Conservation (phyloP, 371 early-diverging fungal genomes). For the Polyrhizophydium stewartii region DNA sequence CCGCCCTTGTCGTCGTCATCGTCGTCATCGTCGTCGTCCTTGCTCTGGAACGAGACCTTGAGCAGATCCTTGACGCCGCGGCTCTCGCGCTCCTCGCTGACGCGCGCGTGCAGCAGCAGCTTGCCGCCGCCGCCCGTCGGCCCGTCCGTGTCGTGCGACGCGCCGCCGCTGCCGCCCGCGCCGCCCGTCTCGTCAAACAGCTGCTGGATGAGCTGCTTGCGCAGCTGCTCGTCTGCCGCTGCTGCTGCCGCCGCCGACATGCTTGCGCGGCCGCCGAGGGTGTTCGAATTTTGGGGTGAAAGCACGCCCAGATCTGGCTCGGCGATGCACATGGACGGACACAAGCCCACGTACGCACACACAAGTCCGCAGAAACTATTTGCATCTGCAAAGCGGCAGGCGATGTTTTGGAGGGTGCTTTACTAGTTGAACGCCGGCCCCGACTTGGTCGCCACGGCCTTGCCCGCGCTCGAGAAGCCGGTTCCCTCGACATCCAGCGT, state of each 20-base stretch:
- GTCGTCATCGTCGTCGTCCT: not conserved
- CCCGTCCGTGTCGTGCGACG: not conserved
- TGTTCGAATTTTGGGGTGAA: too few species aligned
- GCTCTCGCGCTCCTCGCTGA: constrained; percentile 5
- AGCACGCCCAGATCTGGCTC: too few species aligned
- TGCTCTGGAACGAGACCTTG: constrained; percentile 6
- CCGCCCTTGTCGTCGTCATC: constrained; percentile 1
- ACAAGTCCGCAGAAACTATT: too few species aligned
- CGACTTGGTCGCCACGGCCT: constrained; percentile 67
- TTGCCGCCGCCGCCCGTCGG: not conserved
- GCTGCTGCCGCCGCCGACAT: not conserved
- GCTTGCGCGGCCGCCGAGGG: too few species aligned
- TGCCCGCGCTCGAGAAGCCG: constrained; percentile 65
- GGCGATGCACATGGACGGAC: too few species aligned
- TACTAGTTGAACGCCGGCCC: constrained; percentile 65
- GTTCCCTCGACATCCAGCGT: constrained; percentile 74
- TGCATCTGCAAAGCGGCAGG: too few species aligned
- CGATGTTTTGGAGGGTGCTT: not conserved
- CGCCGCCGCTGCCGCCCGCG: not conserved
- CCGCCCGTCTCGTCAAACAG: constrained; percentile 13
- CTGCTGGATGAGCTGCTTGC: constrained; percentile 12
- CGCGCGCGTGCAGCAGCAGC: constrained; percentile 16
- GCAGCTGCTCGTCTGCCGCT: constrained; percentile 9
- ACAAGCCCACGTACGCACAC: too few species aligned
- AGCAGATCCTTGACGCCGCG: constrained; percentile 7